Percentiles rank a stretch among this genome's conserved stretches.
Evolutionary conservation across 2,329 filamentous ascomycete species (phyloP).

Genomic region (Cladosporium phlei): DNA sequence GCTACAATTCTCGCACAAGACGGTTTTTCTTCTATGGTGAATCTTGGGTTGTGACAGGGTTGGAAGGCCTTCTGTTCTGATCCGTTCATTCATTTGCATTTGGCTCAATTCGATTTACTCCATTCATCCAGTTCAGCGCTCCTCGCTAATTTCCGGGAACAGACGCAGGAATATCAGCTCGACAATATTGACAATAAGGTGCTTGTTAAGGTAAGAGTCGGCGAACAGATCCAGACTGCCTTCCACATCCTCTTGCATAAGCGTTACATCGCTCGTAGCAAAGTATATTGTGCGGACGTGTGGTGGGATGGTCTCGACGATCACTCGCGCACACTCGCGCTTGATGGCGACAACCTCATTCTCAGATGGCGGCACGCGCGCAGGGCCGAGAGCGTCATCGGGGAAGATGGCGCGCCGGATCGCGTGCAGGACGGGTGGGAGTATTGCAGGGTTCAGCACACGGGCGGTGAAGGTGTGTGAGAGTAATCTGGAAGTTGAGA

Average conservation of each 20-base stretch:
- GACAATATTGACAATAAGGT: constrained; percentile 75
- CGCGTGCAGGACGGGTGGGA: constrained; percentile 55
- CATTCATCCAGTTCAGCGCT: no score
- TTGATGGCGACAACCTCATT: constrained; percentile 60
- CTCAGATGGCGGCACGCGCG: constrained; percentile 55
- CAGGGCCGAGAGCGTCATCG: constrained; percentile 68
- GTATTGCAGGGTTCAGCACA: constrained; percentile 30
- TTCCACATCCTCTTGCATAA: constrained; percentile 43
- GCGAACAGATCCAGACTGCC: constrained; percentile 63
- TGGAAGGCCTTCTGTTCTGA: no score
- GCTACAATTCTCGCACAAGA: no score
- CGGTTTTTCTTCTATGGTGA: no score
- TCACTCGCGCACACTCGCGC: constrained; percentile 60
- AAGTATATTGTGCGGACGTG: constrained; percentile 43
- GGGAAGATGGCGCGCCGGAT: constrained; percentile 80
- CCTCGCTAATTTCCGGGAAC: constrained; percentile 74
- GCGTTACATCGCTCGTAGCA: constrained; percentile 27
- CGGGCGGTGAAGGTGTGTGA: constrained; percentile 12
- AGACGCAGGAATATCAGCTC: constrained; percentile 78
- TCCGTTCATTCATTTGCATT: no score
- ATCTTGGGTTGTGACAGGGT: no score
- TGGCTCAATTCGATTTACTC: no score
- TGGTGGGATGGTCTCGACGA: constrained; percentile 46
- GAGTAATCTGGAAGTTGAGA: constrained; percentile 3
- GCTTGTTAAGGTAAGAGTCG: constrained; percentile 87